phyloP scores from a whole-genome alignment of 306 rosid genomes.

The Pterocarpus santalinus region DNA sequence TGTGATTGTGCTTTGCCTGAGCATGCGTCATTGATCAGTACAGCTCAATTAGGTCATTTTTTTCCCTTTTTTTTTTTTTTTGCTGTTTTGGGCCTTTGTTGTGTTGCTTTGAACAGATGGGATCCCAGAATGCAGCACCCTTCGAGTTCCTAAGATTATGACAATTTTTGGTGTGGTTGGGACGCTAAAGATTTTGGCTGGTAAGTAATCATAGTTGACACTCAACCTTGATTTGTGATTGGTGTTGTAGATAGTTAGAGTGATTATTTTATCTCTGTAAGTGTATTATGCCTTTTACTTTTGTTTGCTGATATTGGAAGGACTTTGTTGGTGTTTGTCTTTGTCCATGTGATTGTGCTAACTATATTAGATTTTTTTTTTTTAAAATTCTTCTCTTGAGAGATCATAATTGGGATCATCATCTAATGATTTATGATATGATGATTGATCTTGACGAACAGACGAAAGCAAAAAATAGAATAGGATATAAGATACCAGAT shows the following conservation, averaged over 20 bases:
- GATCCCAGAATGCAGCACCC: slow-evolving; percentile 70
- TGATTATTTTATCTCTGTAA: neutral
- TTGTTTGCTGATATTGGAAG: neutral
- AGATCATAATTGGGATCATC: neutral
- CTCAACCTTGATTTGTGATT: slow-evolving; percentile 5
- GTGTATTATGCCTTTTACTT: neutral
- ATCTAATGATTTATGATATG: neutral
- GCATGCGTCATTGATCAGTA: neutral
- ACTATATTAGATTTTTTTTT: neutral
- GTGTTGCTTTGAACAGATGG: slow-evolving; percentile 50
- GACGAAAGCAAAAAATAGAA: slow-evolving; percentile 5
- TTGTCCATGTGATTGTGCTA: neutral
- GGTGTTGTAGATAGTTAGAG: neutral
- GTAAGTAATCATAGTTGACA: slow-evolving; percentile 50
- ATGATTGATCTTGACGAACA: neutral
- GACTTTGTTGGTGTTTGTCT: neutral
- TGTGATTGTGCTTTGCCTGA: neutral
- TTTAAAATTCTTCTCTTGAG: neutral
- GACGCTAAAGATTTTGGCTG: slow-evolving; percentile 80
- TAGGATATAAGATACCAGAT: neutral
- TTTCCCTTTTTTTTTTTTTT: too few relatives aligned
- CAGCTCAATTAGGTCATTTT: too few relatives aligned
- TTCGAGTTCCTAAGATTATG: slow-evolving; percentile 74
- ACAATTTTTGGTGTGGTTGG: slow-evolving; percentile 82
- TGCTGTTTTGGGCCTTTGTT: neutral